These are phyloP conservation scores for Trifolium subterraneum DNA, from an alignment of 306 rosid genomes.

Conservation along the genomic window DNA sequence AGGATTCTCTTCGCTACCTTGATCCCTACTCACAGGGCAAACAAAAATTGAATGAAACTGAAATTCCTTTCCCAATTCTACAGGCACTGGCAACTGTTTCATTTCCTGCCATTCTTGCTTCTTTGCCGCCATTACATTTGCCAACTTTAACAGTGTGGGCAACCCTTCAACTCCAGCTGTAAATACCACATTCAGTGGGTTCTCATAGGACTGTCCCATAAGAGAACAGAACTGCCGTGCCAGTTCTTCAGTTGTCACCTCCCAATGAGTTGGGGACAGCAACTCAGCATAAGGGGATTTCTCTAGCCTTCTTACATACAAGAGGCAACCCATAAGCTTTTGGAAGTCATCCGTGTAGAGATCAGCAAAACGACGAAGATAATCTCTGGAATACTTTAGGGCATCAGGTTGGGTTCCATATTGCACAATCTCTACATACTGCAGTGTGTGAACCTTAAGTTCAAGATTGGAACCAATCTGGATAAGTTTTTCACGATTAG, in stretches of 20 bases:
- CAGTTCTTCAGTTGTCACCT: slow-evolving; percentile 69
- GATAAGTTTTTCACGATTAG: slow-evolving; percentile 59
- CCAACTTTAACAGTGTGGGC: slow-evolving; percentile 80
- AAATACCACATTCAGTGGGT: slow-evolving; percentile 71
- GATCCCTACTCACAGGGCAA: slow-evolving; percentile 91
- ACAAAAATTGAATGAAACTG: slow-evolving; percentile 89
- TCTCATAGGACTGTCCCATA: slow-evolving; percentile 65
- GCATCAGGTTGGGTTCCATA: slow-evolving; percentile 67
- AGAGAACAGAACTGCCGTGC: slow-evolving; percentile 68
- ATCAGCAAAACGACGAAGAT: slow-evolving; percentile 70
- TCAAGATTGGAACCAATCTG: slow-evolving; percentile 66
- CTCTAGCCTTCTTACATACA: slow-evolving; percentile 66
- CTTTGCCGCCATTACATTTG: slow-evolving; percentile 84
- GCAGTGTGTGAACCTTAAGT: slow-evolving; percentile 73
- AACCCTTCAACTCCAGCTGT: slow-evolving; percentile 85
- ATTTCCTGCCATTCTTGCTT: slow-evolving; percentile 87
- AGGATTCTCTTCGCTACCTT: slow-evolving; percentile 82
- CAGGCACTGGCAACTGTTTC: slow-evolving; percentile 82
- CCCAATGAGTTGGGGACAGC: slow-evolving; percentile 70
- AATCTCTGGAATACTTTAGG: slow-evolving; percentile 64
- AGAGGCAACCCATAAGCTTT: slow-evolving; percentile 90
- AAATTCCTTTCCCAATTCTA: slow-evolving; percentile 82
- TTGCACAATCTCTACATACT: slow-evolving; percentile 72
- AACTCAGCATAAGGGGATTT: slow-evolving; percentile 75
- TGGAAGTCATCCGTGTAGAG: slow-evolving; percentile 69